Percentiles rank a stretch among this genome's conserved stretches.
phyloP scores from a whole-genome alignment of 2,329 filamentous ascomycete species.

The Scopulariopsis brevicaulis region DNA sequence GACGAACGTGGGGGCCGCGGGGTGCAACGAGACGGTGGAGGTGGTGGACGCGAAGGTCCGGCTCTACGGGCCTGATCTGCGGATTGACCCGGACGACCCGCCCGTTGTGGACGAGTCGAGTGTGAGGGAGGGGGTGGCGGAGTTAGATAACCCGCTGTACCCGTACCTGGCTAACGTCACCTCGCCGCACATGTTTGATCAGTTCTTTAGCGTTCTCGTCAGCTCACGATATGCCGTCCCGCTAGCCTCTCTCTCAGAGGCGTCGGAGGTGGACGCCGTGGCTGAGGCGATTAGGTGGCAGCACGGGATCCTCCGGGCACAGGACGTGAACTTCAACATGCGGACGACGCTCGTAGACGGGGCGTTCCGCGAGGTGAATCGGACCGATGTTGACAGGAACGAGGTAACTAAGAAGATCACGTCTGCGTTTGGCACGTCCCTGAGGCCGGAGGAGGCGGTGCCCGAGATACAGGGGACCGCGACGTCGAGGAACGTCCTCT shows the following conservation, averaged over 20 bases:
- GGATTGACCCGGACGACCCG: slow-evolving; percentile 15
- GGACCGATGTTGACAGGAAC: slow-evolving; percentile 7
- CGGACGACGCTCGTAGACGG: slow-evolving; percentile 13
- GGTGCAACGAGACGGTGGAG: slow-evolving; percentile 25
- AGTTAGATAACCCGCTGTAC: slow-evolving; percentile 14
- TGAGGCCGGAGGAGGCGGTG: slow-evolving; percentile 1
- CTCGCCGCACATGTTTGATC: slow-evolving; percentile 16
- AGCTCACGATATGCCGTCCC: slow-evolving; percentile 20
- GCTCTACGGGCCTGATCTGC: slow-evolving; percentile 12
- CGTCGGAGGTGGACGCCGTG: slow-evolving; percentile 9
- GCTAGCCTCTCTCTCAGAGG: slow-evolving; percentile 11
- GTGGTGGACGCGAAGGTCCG: slow-evolving; percentile 13
- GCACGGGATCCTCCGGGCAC: slow-evolving; percentile 23
- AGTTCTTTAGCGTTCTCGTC: slow-evolving; percentile 22
- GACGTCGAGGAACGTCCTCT: slow-evolving; percentile 6
- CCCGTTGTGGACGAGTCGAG: slow-evolving; percentile 15
- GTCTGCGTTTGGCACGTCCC: slow-evolving; percentile 6
- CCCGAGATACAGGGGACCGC: slow-evolving; percentile 7
- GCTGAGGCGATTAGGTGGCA: slow-evolving; percentile 21
- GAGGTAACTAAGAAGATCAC: background rate
- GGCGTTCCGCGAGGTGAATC: slow-evolving; percentile 7
- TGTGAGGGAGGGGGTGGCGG: slow-evolving; percentile 6
- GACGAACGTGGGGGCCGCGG: slow-evolving; percentile 17
- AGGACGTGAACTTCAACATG: slow-evolving; percentile 18
- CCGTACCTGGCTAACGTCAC: slow-evolving; percentile 14